Evolutionary conservation across 1,284 basidiomycete genomes (phyloP).

Genomic region (Marasmius tenuissimus): DNA sequence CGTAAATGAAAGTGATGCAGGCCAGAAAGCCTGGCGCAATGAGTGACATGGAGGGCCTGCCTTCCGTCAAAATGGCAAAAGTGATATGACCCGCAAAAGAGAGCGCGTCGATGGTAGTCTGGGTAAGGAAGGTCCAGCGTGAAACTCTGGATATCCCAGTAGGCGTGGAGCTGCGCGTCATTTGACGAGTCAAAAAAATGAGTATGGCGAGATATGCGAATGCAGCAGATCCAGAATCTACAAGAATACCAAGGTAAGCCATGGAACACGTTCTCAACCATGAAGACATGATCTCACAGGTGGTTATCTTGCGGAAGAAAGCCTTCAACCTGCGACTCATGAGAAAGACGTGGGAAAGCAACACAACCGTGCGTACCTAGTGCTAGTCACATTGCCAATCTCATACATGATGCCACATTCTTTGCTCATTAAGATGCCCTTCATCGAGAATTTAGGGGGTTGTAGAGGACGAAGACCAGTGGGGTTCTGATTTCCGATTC

Average conservation of each 20-base stretch:
- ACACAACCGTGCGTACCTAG: constrained; percentile 45
- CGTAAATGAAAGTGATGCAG: constrained; percentile 67
- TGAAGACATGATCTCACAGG: constrained; percentile 52
- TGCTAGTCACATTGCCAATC: constrained; percentile 62
- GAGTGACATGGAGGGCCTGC: constrained; percentile 73
- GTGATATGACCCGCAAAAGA: constrained; percentile 86
- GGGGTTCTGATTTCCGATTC: constrained; percentile 73
- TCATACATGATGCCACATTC: constrained; percentile 78
- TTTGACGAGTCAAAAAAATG: constrained; percentile 70
- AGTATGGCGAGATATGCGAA: constrained; percentile 70
- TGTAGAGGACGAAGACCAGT: constrained; percentile 64
- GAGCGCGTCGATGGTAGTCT: constrained; percentile 77
- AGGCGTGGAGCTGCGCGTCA: constrained; percentile 74
- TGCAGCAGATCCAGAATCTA: constrained; percentile 74
- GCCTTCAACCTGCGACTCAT: constrained; percentile 45
- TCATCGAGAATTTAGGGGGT: constrained; percentile 56
- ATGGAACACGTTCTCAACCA: constrained; percentile 3
- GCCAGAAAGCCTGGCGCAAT: constrained; percentile 82
- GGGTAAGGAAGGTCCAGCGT: constrained; percentile 77
- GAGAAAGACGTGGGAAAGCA: constrained; percentile 9
- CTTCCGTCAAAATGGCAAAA: constrained; percentile 80
- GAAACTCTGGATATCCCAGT: constrained; percentile 77
- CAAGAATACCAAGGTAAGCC: constrained; percentile 5
- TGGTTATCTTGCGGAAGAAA: constrained; percentile 81
- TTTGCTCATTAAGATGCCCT: constrained; percentile 70